phyloP scores from a whole-genome alignment of 352 stramenopile species.

The Poterioochromonas sp. region DNA sequence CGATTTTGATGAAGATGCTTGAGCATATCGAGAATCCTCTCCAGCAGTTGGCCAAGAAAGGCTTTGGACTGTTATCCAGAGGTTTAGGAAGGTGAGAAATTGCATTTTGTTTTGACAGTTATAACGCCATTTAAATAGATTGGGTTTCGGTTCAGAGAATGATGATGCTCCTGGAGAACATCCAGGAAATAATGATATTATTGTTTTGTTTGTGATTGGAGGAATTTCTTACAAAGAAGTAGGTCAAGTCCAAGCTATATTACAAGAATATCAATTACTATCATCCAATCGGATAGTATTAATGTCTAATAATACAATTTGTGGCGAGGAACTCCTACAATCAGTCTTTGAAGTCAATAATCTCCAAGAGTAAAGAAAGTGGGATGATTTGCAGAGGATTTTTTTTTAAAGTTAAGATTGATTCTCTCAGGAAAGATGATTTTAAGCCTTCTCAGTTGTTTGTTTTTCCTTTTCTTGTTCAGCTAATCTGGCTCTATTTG shows the following conservation, averaged over 20 bases:
- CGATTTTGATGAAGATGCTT: not conserved
- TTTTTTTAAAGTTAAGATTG: no score
- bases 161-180: not conserved
- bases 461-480: no score
- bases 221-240: not conserved
- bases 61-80: not conserved
- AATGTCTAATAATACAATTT: no score
- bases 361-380: no score
- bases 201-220: conserved; percentile 2
- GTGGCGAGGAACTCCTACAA: no score
- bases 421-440: no score
- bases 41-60: not conserved
- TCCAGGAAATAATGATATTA: not conserved
- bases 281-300: no score
- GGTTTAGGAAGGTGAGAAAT: not conserved
- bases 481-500: no score
- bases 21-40: not conserved
- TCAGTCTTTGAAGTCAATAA: no score
- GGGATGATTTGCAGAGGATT: no score
- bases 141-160: not conserved
- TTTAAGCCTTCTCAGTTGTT: no score
- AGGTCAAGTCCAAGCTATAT: not conserved
- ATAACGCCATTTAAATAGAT: not conserved
- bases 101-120: no score
- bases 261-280: not conserved